Evolutionary conservation across 495 filamentous ascomycete species (phyloP), one percentile per base, ranked within the genome.

Genomic region (Aspergillus sclerotiicarbonarius): DNA sequence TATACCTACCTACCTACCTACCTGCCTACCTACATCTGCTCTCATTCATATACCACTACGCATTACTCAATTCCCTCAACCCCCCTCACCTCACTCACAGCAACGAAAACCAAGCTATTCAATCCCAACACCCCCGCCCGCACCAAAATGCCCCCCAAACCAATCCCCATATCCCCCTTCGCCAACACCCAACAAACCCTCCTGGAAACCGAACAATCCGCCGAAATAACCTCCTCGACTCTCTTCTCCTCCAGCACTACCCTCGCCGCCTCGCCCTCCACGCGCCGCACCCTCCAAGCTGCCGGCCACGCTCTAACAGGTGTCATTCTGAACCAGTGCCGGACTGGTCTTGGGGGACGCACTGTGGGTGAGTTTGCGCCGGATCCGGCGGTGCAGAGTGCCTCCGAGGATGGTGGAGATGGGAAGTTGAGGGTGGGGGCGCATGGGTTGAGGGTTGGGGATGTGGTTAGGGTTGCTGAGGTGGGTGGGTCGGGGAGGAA

Each of bases 301-400:
- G 91, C 92, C 4, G 94, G 94, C 39, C 82, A 96, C 61, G 94
- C 95, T 1, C 76, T 98, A 32, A 87, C 87, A 0, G 96, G 95
- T 60, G 80, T 98, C 3, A 64, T 81, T 18, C 73, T 96, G 12
- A 70, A 80, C n/a, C 84, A 87, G 50, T 90, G 90, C 69, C 87
- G 92, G n/a, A 98, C 94, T 0, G 95, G 94, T 0, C 74, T 96
- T 8, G 95, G 93, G 19, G 95, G 94, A 1, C 88, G 90, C 37
- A 89, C 89, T 0, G 85, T 98, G 3, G 73, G 96, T 16, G 92
- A 96, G 64, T 86, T 98, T 19, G 81, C 75, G 2, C 81, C 85
- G 0, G 93, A 98, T 64, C 63, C 80, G 3, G 91, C 92, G 3
- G 56, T 49, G 25, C 41, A 59, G 60, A 61, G 52, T 48, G 52